Evolutionary conservation across 192 early-diverging fungal species (phyloP).

Genomic region (Allomyces macrogynus): DNA sequence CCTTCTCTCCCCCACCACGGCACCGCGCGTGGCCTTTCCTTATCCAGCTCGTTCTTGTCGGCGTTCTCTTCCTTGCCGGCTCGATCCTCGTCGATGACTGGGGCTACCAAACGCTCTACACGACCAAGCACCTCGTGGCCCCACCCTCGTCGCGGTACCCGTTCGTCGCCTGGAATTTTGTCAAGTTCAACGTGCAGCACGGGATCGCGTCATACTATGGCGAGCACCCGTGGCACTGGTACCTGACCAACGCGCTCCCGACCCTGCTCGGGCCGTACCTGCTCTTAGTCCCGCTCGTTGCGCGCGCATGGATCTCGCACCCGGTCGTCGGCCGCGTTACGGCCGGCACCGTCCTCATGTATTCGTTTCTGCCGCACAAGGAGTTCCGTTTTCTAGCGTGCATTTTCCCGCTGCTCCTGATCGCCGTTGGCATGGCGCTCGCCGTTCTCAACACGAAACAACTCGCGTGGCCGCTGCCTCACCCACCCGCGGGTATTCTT

Average conservation of each 20-base stretch:
- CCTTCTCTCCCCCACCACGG: background rate
- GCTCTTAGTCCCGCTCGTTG: conserved; percentile 38
- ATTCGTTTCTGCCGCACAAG: conserved; percentile 68
- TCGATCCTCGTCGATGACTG: background rate
- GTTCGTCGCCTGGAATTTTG: conserved; percentile 56
- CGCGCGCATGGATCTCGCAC: too few species aligned
- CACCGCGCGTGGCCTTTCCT: background rate
- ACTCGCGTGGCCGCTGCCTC: background rate
- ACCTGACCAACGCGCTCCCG: conserved; percentile 62
- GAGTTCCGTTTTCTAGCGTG: conserved; percentile 91
- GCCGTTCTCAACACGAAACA: conserved; percentile 3
- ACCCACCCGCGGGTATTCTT: conserved; percentile 1
- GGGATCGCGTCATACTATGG: conserved; percentile 80
- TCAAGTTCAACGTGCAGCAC: conserved; percentile 59
- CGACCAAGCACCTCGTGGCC: background rate
- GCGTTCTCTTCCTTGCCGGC: background rate
- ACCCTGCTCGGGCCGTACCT: conserved; percentile 54
- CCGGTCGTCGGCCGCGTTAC: conserved; percentile 1
- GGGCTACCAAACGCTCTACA: background rate
- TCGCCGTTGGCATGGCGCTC: conserved; percentile 16
- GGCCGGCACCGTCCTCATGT: conserved; percentile 30
- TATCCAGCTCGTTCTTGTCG: background rate
- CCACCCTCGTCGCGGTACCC: background rate
- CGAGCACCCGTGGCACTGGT: conserved; percentile 78
- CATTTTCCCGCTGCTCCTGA: conserved; percentile 43